Evolutionary conservation across 768 basidiomycete genomes (phyloP).

Genomic region (Tulasnella sp.): DNA sequence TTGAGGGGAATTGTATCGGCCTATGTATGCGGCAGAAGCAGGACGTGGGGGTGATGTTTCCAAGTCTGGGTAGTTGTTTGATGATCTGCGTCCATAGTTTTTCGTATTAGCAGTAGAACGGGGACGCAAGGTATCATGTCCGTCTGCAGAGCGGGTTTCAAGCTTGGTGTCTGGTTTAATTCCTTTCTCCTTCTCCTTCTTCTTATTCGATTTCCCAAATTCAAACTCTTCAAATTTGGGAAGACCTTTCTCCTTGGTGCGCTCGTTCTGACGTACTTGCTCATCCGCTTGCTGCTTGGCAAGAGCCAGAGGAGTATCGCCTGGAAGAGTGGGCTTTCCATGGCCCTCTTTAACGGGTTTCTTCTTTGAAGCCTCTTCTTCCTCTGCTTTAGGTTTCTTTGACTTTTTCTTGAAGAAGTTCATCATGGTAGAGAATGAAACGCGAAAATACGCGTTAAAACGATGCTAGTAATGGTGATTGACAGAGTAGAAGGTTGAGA

Average conservation of each 20-base stretch:
- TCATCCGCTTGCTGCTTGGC: constrained; percentile 4
- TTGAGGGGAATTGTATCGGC: no score
- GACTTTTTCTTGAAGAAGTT: constrained; percentile 4
- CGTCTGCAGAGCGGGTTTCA: no score
- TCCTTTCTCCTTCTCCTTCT: not conserved
- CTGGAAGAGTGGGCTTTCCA: not conserved
- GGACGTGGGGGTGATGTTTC: no score
- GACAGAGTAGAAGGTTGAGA: no score
- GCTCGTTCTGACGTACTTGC: not conserved
- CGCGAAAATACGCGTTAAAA: no score
- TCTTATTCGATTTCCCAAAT: not conserved
- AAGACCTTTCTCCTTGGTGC: constrained; percentile 3
- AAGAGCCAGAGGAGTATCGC: not conserved
- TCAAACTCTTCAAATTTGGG: constrained; percentile 12
- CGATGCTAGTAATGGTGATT: no score
- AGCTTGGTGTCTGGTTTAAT: not conserved
- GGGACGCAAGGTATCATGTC: no score
- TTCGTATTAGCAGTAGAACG: no score
- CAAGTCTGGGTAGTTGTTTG: no score
- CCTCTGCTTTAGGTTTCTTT: constrained; percentile 3
- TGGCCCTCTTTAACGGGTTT: not conserved
- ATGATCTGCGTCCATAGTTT: no score
- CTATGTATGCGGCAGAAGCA: no score
- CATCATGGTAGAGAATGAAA: no score
- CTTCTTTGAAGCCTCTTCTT: not conserved